Evolutionary conservation across 805 yeast genomes (phyloP).

Genomic region (Yamadazyma sp.): DNA sequence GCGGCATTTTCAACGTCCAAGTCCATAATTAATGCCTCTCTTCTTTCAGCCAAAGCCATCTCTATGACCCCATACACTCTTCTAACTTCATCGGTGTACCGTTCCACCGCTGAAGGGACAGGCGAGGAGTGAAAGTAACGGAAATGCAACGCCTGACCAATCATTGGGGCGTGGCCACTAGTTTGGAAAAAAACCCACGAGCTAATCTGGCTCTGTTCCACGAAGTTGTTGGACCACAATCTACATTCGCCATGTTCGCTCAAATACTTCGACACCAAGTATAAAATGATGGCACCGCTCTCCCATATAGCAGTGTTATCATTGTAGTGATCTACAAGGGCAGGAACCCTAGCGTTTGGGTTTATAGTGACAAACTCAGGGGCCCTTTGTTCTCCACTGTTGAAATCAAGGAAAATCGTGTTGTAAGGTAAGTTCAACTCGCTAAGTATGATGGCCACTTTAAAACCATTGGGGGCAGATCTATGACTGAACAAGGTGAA

Average conservation of each 20-base stretch:
- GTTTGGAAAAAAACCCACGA: slow-evolving; percentile 95
- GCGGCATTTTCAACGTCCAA: slow-evolving; percentile 85
- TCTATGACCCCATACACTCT: slow-evolving; percentile 92
- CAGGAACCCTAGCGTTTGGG: slow-evolving; percentile 96
- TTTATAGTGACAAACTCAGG: slow-evolving; percentile 92
- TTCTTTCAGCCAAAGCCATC: slow-evolving; percentile 89
- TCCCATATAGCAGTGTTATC: slow-evolving; percentile 90
- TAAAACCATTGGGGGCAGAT: slow-evolving; percentile 94
- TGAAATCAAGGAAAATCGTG: slow-evolving; percentile 83
- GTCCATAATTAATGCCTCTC: slow-evolving; percentile 89
- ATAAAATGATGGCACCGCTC: slow-evolving; percentile 86
- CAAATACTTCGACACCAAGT: slow-evolving; percentile 67
- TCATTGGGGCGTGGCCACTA: slow-evolving; percentile 98
- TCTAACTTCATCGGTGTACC: slow-evolving; percentile 89
- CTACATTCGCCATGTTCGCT: slow-evolving; percentile 67
- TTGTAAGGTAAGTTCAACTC: slow-evolving; percentile 79
- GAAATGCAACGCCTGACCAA: slow-evolving; percentile 95
- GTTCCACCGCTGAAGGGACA: slow-evolving; percentile 84
- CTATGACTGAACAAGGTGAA: slow-evolving; percentile 79
- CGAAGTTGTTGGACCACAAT: slow-evolving; percentile 74
- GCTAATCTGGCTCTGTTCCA: slow-evolving; percentile 80
- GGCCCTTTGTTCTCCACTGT: slow-evolving; percentile 85
- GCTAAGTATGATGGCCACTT: slow-evolving; percentile 85
- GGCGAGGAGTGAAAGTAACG: slow-evolving; percentile 84
- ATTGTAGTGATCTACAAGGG: slow-evolving; percentile 82